phyloP scores from a whole-genome alignment of 352 stramenopile genomes.

The Phytophthora litchii region DNA sequence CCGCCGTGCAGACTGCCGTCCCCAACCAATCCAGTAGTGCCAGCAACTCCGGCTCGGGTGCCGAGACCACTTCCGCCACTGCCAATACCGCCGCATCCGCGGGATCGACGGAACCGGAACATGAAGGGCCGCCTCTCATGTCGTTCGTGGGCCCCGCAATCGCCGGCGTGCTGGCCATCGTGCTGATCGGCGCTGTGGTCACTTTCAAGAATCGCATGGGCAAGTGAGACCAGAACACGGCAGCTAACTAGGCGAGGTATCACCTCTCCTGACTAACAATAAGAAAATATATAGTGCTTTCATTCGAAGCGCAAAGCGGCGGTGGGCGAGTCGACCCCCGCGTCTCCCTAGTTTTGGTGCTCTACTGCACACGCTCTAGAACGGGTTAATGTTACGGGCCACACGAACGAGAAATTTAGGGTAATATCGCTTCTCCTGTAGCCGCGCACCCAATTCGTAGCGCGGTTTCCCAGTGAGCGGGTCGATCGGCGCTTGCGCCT shows the following conservation, averaged over 20 bases:
- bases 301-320: conserved; percentile 2
- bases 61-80: conserved; percentile 2
- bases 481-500: conserved; percentile 46
- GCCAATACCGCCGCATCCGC: conserved; percentile 12
- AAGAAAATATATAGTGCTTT: conserved; percentile 37
- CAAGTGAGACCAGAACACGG: conserved; percentile 16
- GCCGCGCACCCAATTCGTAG: conserved; percentile 40
- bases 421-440: conserved; percentile 52
- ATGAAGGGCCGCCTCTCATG: conserved; percentile 31
- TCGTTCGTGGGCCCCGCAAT: conserved; percentile 51
- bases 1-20: neutral
- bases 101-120: conserved; percentile 6
- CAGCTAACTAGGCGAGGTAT: conserved; percentile 10
- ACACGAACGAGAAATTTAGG: conserved; percentile 51
- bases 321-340: too few species aligned
- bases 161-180: conserved; percentile 53
- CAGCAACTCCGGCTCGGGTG: neutral
- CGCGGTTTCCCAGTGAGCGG: conserved; percentile 31
- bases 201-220: conserved; percentile 52
- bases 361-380: conserved; percentile 41
- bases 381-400: conserved; percentile 66
- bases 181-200: conserved; percentile 63
- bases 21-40: neutral
- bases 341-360: conserved; percentile 10
- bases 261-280: conserved; percentile 16